Evolutionary conservation across 768 basidiomycete genomes (phyloP), one percentile per base, ranked within the genome.

Genomic region (Daedaleopsis nitida): DNA sequence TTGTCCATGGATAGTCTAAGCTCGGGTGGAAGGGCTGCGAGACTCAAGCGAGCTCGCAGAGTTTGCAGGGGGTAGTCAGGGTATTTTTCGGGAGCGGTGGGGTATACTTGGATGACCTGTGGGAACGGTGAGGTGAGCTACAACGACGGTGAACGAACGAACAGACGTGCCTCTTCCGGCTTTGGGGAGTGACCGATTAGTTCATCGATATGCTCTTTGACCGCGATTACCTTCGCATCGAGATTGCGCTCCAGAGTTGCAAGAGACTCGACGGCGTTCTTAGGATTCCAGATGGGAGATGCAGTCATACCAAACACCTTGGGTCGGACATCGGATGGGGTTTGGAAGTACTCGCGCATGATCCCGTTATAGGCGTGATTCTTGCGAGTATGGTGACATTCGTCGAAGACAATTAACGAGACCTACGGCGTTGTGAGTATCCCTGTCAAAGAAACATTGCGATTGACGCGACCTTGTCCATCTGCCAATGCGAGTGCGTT

Each of bases 261-360:
- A 19, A 96, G 75, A 3, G 90, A 89, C 23, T 81, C 81, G 19
- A 76, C 72, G 0, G 91, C 85, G 55, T 92, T 83, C 63, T 83
- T 87, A 13, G 85, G 80, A 63, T 91, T 90, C 88, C 89, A 93
- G 24, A 94, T 86, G 0, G 94, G 94, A 17, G 91, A 94, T 0
- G 94, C 94, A 0, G 94, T 96, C 87, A 96, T 90, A 3, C 94
- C 94, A 62, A 96, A 92, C n/a, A 96, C 80, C 70, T 91, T 93
- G 11, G 92, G 91, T n/a, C 88, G 79, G 19, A 76, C 67, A 1
- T 67, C 52, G 27, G 44, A 67, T 43, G 75, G 78, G 47, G 71
- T 77, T 55, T 78, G 78, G 62, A 80, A 85, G 69, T 86, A 84
- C 50, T 85, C 79, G 19, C 77, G 76, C 82, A 87, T 83, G 58